These are phyloP conservation scores for Rhododendron henanense DNA, from an alignment of 148 eudicot genomes.

Conservation along the genomic window DNA sequence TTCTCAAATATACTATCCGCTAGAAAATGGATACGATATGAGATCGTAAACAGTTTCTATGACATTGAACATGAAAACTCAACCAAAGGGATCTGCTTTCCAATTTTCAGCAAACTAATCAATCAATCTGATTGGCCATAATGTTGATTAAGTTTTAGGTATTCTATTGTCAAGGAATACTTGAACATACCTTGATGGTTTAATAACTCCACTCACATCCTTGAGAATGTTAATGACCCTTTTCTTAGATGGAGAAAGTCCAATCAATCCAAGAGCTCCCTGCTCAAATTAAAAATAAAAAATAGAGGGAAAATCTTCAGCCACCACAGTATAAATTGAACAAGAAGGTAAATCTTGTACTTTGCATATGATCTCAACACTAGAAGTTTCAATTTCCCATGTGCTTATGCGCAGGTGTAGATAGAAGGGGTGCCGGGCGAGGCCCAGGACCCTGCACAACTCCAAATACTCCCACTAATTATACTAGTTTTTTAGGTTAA, in stretches of 20 bases:
- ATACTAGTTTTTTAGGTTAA: no score
- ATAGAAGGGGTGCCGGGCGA: no score
- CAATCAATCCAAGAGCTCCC: slow-evolving; percentile 22
- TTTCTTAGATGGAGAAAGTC: slow-evolving; percentile 33
- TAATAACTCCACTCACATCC: slow-evolving; percentile 30
- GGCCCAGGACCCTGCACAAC: no score
- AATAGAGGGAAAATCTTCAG: not conserved
- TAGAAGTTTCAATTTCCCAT: not conserved
- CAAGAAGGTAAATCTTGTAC: not conserved
- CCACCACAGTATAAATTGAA: not conserved
- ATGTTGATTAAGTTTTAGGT: not conserved
- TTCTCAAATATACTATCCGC: not conserved
- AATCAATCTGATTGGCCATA: not conserved
- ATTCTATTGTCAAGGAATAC: not conserved
- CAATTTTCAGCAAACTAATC: not conserved
- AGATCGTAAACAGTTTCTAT: not conserved
- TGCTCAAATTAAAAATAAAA: not conserved
- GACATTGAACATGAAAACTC: not conserved
- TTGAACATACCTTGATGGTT: slow-evolving; percentile 30
- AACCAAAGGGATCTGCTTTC: not conserved
- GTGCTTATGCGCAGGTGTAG: not conserved
- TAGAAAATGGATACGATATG: not conserved
- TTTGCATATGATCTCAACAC: not conserved
- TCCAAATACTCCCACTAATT: no score
- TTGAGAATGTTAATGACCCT: slow-evolving; percentile 28